These are phyloP conservation scores for Dentipellis sp. DNA, from an alignment of 768 basidiomycete species.

Conservation along the genomic window DNA sequence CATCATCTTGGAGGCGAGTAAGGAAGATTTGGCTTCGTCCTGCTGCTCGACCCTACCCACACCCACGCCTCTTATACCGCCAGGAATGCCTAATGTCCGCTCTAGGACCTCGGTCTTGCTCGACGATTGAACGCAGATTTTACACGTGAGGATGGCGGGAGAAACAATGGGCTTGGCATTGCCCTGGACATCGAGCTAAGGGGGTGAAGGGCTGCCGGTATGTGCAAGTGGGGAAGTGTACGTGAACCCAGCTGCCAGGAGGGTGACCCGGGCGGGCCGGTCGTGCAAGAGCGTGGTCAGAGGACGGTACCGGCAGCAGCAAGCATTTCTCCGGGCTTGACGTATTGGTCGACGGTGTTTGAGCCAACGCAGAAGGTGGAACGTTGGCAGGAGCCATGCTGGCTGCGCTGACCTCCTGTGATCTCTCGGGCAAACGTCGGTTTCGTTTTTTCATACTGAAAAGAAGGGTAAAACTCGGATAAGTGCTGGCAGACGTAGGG, in stretches of 20 bases:
- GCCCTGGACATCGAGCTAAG: neutral
- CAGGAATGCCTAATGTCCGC: neutral
- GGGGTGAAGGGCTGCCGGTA: neutral
- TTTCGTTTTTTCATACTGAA: neutral
- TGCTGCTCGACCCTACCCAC: neutral
- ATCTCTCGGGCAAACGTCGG: neutral
- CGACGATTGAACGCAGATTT: neutral
- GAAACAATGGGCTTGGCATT: neutral
- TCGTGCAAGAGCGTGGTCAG: neutral
- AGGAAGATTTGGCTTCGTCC: neutral
- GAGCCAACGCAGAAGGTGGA: neutral
- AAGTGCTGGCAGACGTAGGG: neutral
- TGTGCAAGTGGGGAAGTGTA: neutral
- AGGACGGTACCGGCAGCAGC: neutral
- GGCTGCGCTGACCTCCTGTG: neutral
- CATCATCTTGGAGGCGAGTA: neutral
- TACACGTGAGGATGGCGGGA: neutral
- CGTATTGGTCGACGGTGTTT: too few relatives aligned
- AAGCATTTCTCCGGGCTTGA: neutral
- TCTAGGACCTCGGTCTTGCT: neutral
- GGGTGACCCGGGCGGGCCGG: neutral
- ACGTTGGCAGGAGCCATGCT: neutral
- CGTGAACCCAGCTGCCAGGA: too few relatives aligned
- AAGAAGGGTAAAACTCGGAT: neutral
- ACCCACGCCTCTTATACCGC: neutral